A percentile compares a stretch with the other conserved stretches of the same genome.
phyloP scores from a whole-genome alignment of 2,329 filamentous ascomycete genomes.

The Penicillium sp. region DNA sequence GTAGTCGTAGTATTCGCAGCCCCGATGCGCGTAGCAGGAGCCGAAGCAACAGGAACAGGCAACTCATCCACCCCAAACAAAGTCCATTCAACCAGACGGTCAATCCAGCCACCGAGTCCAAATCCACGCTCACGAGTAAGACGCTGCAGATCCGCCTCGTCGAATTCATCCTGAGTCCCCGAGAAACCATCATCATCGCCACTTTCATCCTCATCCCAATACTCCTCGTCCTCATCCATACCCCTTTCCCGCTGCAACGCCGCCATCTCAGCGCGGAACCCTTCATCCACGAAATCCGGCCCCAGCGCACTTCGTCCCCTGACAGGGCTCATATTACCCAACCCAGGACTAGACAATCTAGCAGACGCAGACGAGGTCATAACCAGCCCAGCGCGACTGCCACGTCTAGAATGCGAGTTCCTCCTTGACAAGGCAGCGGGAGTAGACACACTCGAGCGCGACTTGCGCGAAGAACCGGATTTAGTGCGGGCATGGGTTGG shows the following conservation, averaged over 20 bases:
- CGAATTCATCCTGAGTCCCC: constrained; percentile 33
- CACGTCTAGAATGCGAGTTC: constrained; percentile 32
- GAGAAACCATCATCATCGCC: constrained; percentile 30
- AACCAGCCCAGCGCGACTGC: constrained; percentile 33
- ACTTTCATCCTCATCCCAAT: constrained; percentile 16
- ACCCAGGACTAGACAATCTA: constrained; percentile 2
- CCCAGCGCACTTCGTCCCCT: constrained; percentile 21
- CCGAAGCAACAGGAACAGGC: constrained; percentile 14
- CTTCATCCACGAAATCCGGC: constrained; percentile 50
- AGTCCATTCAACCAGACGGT: constrained; percentile 54
- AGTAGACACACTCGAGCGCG: constrained; percentile 36
- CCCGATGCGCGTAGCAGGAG: constrained; percentile 14
- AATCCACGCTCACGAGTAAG: constrained; percentile 50
- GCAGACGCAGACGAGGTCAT: constrained; percentile 28
- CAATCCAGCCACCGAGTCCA: constrained; percentile 54
- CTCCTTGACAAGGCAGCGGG: constrained; percentile 28
- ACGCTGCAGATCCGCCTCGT: constrained; percentile 51
- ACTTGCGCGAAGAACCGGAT: constrained; percentile 23
- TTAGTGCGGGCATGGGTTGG: constrained; percentile 23
- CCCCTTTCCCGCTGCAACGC: constrained; percentile 23
- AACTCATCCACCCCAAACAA: constrained; percentile 51
- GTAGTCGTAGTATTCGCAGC: constrained; percentile 18
- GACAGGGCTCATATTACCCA: constrained; percentile 10
- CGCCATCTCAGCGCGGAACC: constrained; percentile 38
- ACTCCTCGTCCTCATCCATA: constrained; percentile 18